Evolutionary conservation across 352 stramenopile genomes (phyloP), one percentile per base, ranked within the genome.

Genomic region (Pythium pyrilobum): DNA sequence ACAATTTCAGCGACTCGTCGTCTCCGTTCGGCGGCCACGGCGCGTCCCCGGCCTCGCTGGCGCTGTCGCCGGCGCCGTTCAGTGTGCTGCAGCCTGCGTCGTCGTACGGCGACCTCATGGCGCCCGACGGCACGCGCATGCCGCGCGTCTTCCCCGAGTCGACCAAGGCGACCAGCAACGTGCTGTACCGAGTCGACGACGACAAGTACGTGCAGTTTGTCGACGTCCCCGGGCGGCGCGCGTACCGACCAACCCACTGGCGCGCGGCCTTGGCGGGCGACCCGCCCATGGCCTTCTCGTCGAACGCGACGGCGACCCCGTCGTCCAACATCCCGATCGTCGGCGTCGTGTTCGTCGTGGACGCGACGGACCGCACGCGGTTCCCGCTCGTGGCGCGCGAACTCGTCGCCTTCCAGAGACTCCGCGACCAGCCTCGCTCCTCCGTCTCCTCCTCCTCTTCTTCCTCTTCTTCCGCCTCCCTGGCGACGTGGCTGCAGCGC

Each of bases 301-400:
- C 29, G 18, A 28, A 16, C 2, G 20, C 25, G n/a, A 25, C 18
- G 25, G 25, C 51, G 8, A 23, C 57, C 45, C 12, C 40, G 28
- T 52, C 27, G 33, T 39, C 21, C 48, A 24, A n/a, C 5, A 18
- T 82, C 4, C 74, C 74, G 2, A 56, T 82, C 5, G 45, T 80
- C 4, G 72, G 63, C 0, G 55, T 81, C 8, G 54, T 84, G 2
- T 87, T 85, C 51, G 52, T 87, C 28, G 59, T 87, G 5, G 72
- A 87, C 28, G 53, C 62, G 1, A 64, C 72, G 1, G 74, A 85
- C 40, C 31, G 38, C 31, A 51, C 68, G 16, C 76, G 76, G 0
- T 87, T 85, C 44, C 74, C 76, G 0, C 38, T 81, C 25, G 72
- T 85, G 0, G 69, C 73, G 2, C 45, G 62, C 1, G 76, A 87